These are phyloP conservation scores for Scedosporium boydii DNA, from an alignment of 2,329 filamentous ascomycete genomes.

Conservation along the genomic window DNA sequence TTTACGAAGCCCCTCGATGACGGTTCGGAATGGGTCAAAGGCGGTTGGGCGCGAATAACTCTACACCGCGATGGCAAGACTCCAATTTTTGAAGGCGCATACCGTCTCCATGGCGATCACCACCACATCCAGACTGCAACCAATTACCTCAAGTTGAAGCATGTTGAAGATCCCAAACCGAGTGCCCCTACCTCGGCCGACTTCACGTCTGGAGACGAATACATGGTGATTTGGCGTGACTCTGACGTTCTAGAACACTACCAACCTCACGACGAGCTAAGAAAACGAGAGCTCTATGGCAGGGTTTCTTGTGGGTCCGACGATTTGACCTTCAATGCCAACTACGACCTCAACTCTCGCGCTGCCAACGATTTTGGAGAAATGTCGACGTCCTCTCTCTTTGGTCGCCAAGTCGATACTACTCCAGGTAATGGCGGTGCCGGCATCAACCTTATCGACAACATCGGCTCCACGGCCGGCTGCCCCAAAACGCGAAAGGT, in stretches of 20 bases:
- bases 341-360: slow-evolving; percentile 58
- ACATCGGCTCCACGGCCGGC: slow-evolving; percentile 73
- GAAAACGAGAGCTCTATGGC: slow-evolving; percentile 41
- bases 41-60: slow-evolving; percentile 79
- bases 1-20: slow-evolving; percentile 54
- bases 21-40: slow-evolving; percentile 57
- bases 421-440: slow-evolving; percentile 62
- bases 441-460: slow-evolving; percentile 65
- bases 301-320: slow-evolving; percentile 60
- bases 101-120: slow-evolving; percentile 69
- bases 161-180: slow-evolving; percentile 54
- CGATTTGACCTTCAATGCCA: slow-evolving; percentile 67
- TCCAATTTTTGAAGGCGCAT: slow-evolving; percentile 85
- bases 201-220: slow-evolving; percentile 50
- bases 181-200: slow-evolving; percentile 16
- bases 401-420: slow-evolving; percentile 65
- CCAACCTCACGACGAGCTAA: slow-evolving; percentile 46
- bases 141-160: slow-evolving; percentile 64
- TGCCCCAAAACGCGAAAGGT: slow-evolving; percentile 88
- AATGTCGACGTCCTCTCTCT: slow-evolving; percentile 55
- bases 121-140: slow-evolving; percentile 76
- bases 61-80: slow-evolving; percentile 64
- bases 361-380: slow-evolving; percentile 46
- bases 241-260: slow-evolving; percentile 58
- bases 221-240: slow-evolving; percentile 87